phyloP scores from a whole-genome alignment of 495 filamentous ascomycete species.

The Aspergillus olivimuriae region DNA sequence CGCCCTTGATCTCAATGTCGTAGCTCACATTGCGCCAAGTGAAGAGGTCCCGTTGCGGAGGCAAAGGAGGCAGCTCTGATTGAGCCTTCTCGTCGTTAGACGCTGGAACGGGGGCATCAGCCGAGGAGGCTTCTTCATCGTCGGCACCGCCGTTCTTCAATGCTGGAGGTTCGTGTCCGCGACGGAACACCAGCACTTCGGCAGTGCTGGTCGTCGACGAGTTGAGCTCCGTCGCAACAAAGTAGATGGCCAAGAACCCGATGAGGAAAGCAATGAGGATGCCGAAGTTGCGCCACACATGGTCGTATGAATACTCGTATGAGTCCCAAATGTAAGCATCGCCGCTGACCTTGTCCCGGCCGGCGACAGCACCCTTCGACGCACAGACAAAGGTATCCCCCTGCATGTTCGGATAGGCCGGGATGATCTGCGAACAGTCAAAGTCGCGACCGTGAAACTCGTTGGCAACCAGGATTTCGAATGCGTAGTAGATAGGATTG shows the following conservation, averaged over 20 bases:
- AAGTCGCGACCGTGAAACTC: conserved; percentile 54
- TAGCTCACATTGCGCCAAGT: conserved; percentile 72
- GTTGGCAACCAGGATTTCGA: conserved; percentile 39
- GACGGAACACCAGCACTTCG: conserved; percentile 31
- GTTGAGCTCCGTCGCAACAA: conserved; percentile 33
- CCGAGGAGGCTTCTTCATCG: conserved; percentile 28
- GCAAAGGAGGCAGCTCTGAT: conserved; percentile 30
- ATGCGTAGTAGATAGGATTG: conserved; percentile 38
- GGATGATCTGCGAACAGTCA: conserved; percentile 39
- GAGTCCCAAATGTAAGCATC: conserved; percentile 42
- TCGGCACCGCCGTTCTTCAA: conserved; percentile 27
- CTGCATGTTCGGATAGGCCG: conserved; percentile 35
- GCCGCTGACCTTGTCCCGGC: conserved; percentile 40
- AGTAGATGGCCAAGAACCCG: conserved; percentile 47
- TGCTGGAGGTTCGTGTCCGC: conserved; percentile 19
- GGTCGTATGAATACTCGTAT: conserved; percentile 46
- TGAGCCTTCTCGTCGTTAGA: conserved; percentile 24
- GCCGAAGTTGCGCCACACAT: conserved; percentile 62
- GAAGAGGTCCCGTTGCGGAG: conserved; percentile 52
- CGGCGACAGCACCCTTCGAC: conserved; percentile 44
- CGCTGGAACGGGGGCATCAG: conserved; percentile 8
- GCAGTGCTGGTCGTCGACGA: conserved; percentile 25
- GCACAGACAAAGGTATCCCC: conserved; percentile 36
- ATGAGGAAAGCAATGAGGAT: conserved; percentile 56
- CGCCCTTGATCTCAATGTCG: conserved; percentile 55